Base-by-base conservation (phyloP, 2,329 filamentous ascomycete genomes). In the Gremmenia infestans region DNA sequence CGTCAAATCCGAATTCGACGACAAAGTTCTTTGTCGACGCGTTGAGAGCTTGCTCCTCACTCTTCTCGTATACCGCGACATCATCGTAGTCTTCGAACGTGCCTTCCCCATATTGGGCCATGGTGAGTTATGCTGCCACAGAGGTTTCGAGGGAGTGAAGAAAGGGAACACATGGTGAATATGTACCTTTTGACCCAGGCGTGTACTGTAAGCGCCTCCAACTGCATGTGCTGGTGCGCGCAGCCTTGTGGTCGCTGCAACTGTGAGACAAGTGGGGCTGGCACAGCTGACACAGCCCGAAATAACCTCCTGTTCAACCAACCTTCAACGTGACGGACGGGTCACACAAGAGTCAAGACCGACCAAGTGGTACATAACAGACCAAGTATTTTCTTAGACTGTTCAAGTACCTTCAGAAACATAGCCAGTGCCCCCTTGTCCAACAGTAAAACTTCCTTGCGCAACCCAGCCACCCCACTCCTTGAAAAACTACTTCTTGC, bases 1-100 rank as follows among this genome's bases (percentile, higher is more conserved):
- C 68, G 2, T 78, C 70, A 46, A 78, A 76, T 11, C 81, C 81
- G 65, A 88, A 87, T 62, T 86, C 81, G n/a, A 88, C 73, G 35
- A 86, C 78, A 62, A 88, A 87, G 67, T 86, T 88, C 36, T 64
- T 70, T 19, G 78, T 80, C 0, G 67, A 55, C 1, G 71, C 68
- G 45, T 71, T 67, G 14, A 71, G 69, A 4, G 78, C 75, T 42
- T 73, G 68, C 1, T 67, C 48, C 55, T 78, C 70, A 47, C 78
- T 76, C 2, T 70, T 59, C 0, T 74, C 62, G 57, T 82, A 82
- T 43, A 77, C 74, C 0, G 66, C 64, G 3, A 71, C 61, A 35
- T 76, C 62, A 66, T 88, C 84, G 51, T 86, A 81, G 64, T 85
- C 53, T 11, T 50, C 51, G 52, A 70, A 69, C 6, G 47, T 56